Conservation (phyloP, 192 early-diverging fungal genomes). For the Umbelopsis vinacea region DNA sequence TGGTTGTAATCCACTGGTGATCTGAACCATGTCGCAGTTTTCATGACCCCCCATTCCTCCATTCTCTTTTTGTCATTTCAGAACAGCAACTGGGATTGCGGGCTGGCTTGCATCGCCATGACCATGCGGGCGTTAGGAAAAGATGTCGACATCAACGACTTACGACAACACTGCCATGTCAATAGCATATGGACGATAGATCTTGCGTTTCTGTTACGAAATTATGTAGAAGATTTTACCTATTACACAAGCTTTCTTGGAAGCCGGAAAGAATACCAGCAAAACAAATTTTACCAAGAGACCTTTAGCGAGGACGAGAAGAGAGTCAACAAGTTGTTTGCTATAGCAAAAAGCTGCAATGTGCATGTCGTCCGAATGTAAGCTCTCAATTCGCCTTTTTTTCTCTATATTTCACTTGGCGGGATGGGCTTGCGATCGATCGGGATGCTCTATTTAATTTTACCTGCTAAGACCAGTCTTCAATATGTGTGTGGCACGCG, state of each 20-base stretch:
- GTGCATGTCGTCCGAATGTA: slow-evolving; percentile 78
- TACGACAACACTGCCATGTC: slow-evolving; percentile 56
- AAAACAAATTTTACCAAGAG: slow-evolving; percentile 73
- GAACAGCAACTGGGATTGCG: slow-evolving; percentile 82
- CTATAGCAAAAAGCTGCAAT: slow-evolving; percentile 66
- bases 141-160: slow-evolving; percentile 57
- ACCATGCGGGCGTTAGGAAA: slow-evolving; percentile 66
- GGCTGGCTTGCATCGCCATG: slow-evolving; percentile 85
- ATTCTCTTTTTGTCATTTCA: slow-evolving; percentile 22
- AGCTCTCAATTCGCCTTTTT: slow-evolving; percentile 4
- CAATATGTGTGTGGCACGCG: no score
- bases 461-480: no score
- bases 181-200: slow-evolving; percentile 93
- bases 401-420: no score
- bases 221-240: slow-evolving; percentile 84
- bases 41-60: background rate
- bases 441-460: no score
- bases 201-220: slow-evolving; percentile 75
- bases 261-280: slow-evolving; percentile 73
- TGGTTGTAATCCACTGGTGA: background rate
- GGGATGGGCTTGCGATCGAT: no score
- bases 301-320: slow-evolving; percentile 71
- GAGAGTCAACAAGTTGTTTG: slow-evolving; percentile 78
- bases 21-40: background rate
- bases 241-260: slow-evolving; percentile 91